phyloP scores from a whole-genome alignment of 805 yeast genomes.

The Kodamaea laetipori region DNA sequence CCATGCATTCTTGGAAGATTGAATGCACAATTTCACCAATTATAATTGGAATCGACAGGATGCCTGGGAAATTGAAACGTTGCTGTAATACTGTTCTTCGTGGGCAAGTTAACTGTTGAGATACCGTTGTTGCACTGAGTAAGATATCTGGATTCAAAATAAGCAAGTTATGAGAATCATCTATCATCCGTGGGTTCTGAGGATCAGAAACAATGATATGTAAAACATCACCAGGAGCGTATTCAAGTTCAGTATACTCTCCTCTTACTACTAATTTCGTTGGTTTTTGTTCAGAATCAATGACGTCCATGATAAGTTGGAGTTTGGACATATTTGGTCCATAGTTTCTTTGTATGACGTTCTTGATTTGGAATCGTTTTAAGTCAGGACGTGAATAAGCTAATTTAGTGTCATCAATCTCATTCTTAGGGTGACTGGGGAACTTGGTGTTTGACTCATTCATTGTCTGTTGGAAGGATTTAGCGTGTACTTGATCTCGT shows the following conservation, averaged over 20 bases:
- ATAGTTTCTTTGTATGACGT: constrained; percentile 33
- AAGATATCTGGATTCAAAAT: constrained; percentile 83
- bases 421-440: constrained; percentile 9
- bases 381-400: constrained; percentile 51
- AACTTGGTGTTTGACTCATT: background rate
- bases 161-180: constrained; percentile 60
- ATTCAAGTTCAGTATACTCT: constrained; percentile 56
- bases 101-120: constrained; percentile 73
- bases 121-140: constrained; percentile 77
- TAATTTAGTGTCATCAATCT: constrained; percentile 21
- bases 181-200: constrained; percentile 47
- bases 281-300: constrained; percentile 32
- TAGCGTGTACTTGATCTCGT: constrained; percentile 17
- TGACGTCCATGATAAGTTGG: constrained; percentile 59
- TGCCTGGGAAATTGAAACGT: constrained; percentile 63
- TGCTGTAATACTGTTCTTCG: constrained; percentile 66
- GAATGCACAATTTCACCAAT: constrained; percentile 85
- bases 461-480: constrained; percentile 16
- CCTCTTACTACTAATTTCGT: constrained; percentile 58
- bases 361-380: constrained; percentile 48
- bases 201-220: constrained; percentile 56
- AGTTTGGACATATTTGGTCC: constrained; percentile 27
- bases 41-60: constrained; percentile 61
- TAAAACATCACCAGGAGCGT: constrained; percentile 55
- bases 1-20: constrained; percentile 63